Base-by-base conservation (phyloP, 2,329 filamentous ascomycete species). In the Aspergillus ruber region DNA sequence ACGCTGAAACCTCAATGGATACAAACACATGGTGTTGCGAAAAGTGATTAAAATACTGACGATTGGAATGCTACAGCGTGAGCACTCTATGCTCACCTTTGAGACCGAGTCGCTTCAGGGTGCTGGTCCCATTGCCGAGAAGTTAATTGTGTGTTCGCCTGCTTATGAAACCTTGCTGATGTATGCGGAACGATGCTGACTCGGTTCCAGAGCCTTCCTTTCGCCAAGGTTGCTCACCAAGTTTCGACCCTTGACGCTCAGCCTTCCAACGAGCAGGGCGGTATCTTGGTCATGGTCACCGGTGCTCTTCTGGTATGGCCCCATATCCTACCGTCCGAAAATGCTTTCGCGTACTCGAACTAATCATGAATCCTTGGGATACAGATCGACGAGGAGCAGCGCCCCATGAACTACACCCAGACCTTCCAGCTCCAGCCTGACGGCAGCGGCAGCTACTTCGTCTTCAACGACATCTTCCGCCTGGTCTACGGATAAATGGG, bases 391-490 rank as follows among this genome's bases (percentile, higher is more conserved):
- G 90, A 90, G 58, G 83, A 90, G 72, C 78, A 86, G 68, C 82
- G 82, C 63, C 88, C 89, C 40, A 93, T 96, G 85, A 90, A 82
- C 79, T 98, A 90, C 74, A 84, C 84, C 48, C 90, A 97, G 75
- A 74, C 81, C 48, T 97, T 97, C 81, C 86, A 94, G 71, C 84
- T 97, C 53, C 71, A 82, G 56, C 84, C 82, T 51, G 85, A 89
- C 47, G 71, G 71, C 23, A 57, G 62, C 44, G 85, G 83, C 59
- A 83, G 78, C 72, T 95, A 86, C 77, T 96, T 82, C 69, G 86
- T 97, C 67, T 85, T 84, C 76, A 96, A 97, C 78, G 91, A 97
- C 70, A 74, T 97, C 68, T 97, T 97, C 83, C 88, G 88, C 74
- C 81, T 97, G 53, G 81, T 95, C 59, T 91, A 87, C 72, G 29